Base-by-base conservation (phyloP, 805 yeast species). In the Pichia californica region DNA sequence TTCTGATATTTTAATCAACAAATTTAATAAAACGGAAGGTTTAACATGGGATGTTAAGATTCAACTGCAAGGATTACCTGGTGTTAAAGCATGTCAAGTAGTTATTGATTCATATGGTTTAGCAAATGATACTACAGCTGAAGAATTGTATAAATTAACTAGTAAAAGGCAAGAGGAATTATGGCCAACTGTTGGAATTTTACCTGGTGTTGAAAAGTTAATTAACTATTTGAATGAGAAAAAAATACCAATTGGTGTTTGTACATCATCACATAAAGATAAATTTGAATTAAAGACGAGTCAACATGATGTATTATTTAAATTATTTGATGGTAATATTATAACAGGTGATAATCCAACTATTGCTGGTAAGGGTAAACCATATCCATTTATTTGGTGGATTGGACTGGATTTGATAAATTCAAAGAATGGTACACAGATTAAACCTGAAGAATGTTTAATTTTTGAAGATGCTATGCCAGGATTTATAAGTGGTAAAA, bases 381-480 rank as follows among this genome's bases (percentile, higher is more conserved):
- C 99, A 13, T 70, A 71, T 46, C 99, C 99, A 2, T 94, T 89
- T 59, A 88, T 93, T 50, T 93, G 95, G 94, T 76, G 77, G 50
- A 71, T 80, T 4, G 95, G 97, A 35, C 71, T 93, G 47, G 76
- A 70, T 16, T 73, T 81, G 13, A 54, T 93, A 43, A 93, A 93
- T 59, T 54, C 57, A 19, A 75, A 74, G 71, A 3, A 59, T 66
- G 21, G 68, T 60, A 36, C 46, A 11, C 52, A 52, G n/a, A 83
- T 91, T 47, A 55, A 60, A 43, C 83, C 91, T 4, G 79, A 77
- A 27, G 96, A 93, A 55, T 85, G 95, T 55, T 62, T 93, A 27
- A 83, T 93, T 2, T 93, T 93, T 62, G 99, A 93, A 68, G 99
- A 93, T 64, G 98, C 96, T 3, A 69, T 88, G 35, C 89, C 96